Evolutionary conservation across 768 basidiomycete species (phyloP).

Genomic region (Amanita exitialis): DNA sequence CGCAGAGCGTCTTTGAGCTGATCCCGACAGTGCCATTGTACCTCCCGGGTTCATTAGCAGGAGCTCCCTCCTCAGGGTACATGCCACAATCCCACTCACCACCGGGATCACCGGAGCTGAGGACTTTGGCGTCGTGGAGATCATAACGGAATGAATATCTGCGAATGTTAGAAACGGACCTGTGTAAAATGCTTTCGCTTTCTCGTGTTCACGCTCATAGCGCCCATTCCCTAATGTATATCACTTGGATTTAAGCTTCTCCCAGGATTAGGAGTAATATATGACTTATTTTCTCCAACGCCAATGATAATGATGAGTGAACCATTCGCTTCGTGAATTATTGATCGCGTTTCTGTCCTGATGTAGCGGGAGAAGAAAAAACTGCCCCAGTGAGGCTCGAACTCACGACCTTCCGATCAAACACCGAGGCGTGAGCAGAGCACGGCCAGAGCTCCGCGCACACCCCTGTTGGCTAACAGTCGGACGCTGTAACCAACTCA

Average conservation of each 20-base stretch:
- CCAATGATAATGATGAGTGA: no score
- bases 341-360: no score
- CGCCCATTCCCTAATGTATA: conserved; percentile 1
- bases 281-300: not conserved
- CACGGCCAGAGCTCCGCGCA: not conserved
- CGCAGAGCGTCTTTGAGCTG: conserved; percentile 71
- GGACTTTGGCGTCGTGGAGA: conserved; percentile 1
- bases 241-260: not conserved
- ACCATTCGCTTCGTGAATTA: no score
- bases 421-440: not conserved
- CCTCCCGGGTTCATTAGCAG: conserved; percentile 1
- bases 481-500: conserved; percentile 75
- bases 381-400: conserved; percentile 64
- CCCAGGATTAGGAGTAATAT: not conserved
- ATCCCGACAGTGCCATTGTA: conserved; percentile 67
- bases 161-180: not conserved
- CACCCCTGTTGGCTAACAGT: conserved; percentile 39
- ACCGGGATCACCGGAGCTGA: conserved; percentile 7
- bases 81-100: conserved; percentile 6
- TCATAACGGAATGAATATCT: not conserved
- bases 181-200: not conserved
- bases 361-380: conserved; percentile 6
- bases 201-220: not conserved
- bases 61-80: not conserved
- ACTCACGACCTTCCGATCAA: conserved; percentile 63